Evolutionary conservation across 257 asterid genomes (phyloP), one percentile per base, ranked within the genome.

Genomic region (Echium plantagineum): DNA sequence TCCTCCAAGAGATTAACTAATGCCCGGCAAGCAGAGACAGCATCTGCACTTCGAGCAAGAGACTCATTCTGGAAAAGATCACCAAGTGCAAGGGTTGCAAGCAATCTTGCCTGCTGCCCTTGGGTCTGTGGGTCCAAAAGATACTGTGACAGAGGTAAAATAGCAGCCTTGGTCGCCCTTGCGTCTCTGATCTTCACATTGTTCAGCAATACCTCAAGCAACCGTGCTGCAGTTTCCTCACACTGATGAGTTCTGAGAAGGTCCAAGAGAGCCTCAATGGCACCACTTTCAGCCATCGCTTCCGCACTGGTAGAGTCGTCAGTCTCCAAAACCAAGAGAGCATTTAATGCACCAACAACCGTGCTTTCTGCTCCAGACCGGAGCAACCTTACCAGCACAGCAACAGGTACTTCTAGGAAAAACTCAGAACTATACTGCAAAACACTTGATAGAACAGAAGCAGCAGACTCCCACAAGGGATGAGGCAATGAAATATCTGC

Each of bases 221-320:
- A 78, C 66, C 98, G 77, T 16, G 98, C 98, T 59, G 95, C 94
- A 52, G 97, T 81, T 78, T 91, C 98, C 75, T 91, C 98, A 51
- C 94, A 84, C 64, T 83, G 95, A 78, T 91, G 98, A 52, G 85
- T 70, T 77, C 98, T 75, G 57, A 91, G 97, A 71, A 91, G 94
- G 67, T 88, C 97, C 48, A 91, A 75, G 55, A 91, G 95, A 16
- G 87, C 95, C 71, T 91, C 98, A 49, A 91, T 85, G 5, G 97
- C 98, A 48, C 97, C 98, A 73, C 97, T 85, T 75, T 91, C 98
- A 54, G 98, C 94, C 98, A 91, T 91, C 57, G 96, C 95, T 81
- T 85, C 90, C 21, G 98, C 94, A 59, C 90, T 85, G 69, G 96
- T 85, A 17, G 98, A 84, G 80, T 91, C 97, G 69, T 91, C 98